These are phyloP conservation scores for Sideroxylon spinosum DNA, from an alignment of 179 eudicot genomes.

Conservation along the genomic window DNA sequence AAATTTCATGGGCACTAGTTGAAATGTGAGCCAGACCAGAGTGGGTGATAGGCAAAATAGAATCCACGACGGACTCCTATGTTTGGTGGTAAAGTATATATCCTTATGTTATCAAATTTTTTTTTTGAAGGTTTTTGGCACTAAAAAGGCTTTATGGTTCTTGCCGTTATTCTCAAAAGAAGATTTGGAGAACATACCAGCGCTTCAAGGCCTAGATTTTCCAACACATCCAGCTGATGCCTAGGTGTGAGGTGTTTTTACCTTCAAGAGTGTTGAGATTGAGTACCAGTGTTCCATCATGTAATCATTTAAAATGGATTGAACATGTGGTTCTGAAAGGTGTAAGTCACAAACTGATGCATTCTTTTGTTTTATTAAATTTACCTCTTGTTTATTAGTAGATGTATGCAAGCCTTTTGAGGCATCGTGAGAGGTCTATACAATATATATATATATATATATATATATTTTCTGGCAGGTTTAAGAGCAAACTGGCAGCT, in stretches of 20 bases:
- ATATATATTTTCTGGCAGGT: not conserved
- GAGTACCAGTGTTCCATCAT: not conserved
- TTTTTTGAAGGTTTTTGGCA: slow-evolving; percentile 66
- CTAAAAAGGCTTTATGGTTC: slow-evolving; percentile 63
- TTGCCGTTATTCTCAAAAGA: slow-evolving; percentile 71
- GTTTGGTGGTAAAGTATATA: not conserved
- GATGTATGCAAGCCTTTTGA: not conserved
- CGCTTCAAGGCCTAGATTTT: slow-evolving; percentile 68
- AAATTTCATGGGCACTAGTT: not conserved
- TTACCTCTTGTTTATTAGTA: not conserved
- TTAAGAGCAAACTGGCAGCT: no score
- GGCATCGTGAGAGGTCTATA: no score
- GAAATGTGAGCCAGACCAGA: not conserved
- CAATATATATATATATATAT: no score
- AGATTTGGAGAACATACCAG: slow-evolving; percentile 67
- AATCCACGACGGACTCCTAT: not conserved
- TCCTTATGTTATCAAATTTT: not conserved
- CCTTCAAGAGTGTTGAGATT: not conserved
- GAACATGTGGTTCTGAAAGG: slow-evolving; percentile 9
- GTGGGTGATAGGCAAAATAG: not conserved
- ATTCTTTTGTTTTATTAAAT: not conserved
- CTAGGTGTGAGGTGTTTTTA: slow-evolving; percentile 33
- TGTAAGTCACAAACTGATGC: not conserved
- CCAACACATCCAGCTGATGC: slow-evolving; percentile 51
- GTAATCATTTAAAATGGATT: slow-evolving; percentile 5